Percentiles rank a stretch among this genome's conserved stretches.
phyloP scores from a whole-genome alignment of 2,329 filamentous ascomycete genomes.

The Microcera coccophila region DNA sequence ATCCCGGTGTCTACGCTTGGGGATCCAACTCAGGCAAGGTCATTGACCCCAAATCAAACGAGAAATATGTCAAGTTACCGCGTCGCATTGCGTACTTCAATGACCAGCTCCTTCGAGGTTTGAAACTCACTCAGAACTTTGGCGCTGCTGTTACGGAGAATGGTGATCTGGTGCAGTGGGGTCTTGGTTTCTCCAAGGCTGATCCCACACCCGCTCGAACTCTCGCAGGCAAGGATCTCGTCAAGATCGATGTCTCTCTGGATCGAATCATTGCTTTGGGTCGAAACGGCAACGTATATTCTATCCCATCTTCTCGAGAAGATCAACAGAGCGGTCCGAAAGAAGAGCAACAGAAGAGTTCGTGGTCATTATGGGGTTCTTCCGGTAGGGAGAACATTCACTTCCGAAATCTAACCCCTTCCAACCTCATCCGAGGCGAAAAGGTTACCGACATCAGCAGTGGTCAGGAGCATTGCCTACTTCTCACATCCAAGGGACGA shows the following conservation, averaged over 20 bases:
- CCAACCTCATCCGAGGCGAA: slow-evolving; percentile 63
- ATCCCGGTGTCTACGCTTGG: slow-evolving; percentile 91
- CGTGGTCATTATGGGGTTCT: slow-evolving; percentile 70
- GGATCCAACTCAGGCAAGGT: slow-evolving; percentile 82
- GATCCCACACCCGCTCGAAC: slow-evolving; percentile 64
- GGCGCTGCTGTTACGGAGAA: slow-evolving; percentile 84
- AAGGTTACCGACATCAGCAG: slow-evolving; percentile 69
- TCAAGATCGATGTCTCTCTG: slow-evolving; percentile 70
- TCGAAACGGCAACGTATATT: slow-evolving; percentile 74
- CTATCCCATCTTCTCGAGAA: slow-evolving; percentile 68
- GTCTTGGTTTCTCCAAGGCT: slow-evolving; percentile 65
- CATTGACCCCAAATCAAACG: slow-evolving; percentile 78
- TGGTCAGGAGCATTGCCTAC: slow-evolving; percentile 79
- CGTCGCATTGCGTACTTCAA: slow-evolving; percentile 78
- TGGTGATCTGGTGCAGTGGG: slow-evolving; percentile 91
- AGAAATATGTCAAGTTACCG: slow-evolving; percentile 74
- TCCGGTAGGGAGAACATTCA: slow-evolving; percentile 46
- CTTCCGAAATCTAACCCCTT: slow-evolving; percentile 69
- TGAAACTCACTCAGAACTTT: slow-evolving; percentile 79
- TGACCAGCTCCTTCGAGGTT: slow-evolving; percentile 74
- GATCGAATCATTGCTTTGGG: slow-evolving; percentile 81
- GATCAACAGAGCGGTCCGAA: slow-evolving; percentile 68
- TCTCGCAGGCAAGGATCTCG: slow-evolving; percentile 74
- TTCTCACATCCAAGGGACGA: slow-evolving; percentile 79
- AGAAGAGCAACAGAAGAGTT: slow-evolving; percentile 47